Conservation (phyloP, 495 filamentous ascomycete genomes). For the Annulohypoxylon nitens region DNA sequence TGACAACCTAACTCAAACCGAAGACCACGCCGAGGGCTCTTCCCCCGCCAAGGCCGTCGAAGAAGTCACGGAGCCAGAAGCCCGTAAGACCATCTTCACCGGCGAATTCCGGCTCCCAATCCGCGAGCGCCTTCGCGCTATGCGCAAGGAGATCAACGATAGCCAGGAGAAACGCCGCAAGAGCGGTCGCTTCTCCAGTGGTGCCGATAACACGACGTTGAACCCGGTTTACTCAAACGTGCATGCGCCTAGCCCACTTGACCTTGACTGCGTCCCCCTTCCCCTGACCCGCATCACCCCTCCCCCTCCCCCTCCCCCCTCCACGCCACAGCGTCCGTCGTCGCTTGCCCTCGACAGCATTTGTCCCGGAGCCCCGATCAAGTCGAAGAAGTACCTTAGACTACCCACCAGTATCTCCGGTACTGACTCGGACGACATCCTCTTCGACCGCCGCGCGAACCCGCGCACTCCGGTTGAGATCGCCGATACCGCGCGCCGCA, state of each 20-base stretch:
- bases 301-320: not conserved
- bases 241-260: not conserved
- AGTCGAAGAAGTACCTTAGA: not conserved
- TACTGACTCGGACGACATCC: not conserved
- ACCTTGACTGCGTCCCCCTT: not conserved
- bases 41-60: not conserved
- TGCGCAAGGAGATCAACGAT: slow-evolving; percentile 4
- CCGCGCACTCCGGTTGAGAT: not conserved
- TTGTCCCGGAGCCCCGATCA: not conserved
- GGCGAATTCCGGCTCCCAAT: slow-evolving; percentile 24
- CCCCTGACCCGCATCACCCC: not conserved
- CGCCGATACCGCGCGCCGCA: not conserved
- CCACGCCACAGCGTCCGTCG: not conserved
- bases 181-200: not conserved
- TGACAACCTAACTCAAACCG: not conserved
- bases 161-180: not conserved
- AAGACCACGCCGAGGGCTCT: not conserved
- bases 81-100: slow-evolving; percentile 10
- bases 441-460: slow-evolving; percentile 21
- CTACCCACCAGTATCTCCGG: not conserved
- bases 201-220: not conserved
- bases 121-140: slow-evolving; percentile 12
- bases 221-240: not conserved
- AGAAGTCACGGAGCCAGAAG: not conserved
- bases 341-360: not conserved